Evolutionary conservation across 306 rosid species (phyloP), one percentile per base, ranked within the genome.

Genomic region (Fragaria ananassa): DNA sequence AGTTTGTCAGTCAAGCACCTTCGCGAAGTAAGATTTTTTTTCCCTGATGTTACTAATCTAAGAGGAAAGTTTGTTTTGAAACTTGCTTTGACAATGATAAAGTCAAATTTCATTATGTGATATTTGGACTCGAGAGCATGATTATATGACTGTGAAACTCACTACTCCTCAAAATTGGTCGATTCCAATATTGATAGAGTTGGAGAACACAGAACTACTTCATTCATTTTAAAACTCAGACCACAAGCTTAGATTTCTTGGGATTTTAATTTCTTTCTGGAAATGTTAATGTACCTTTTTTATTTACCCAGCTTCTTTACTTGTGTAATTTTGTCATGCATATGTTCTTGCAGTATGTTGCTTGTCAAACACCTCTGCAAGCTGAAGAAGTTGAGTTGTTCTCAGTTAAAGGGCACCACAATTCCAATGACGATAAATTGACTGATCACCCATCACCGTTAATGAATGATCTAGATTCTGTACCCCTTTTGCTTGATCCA

Each of bases 331-430:
- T 71, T 37, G 13, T 25, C 53, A 27, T 68, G 50, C 76, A 66
- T 42, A 14, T 76, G 6, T 62, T 74, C 77, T 74, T 31, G 58
- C 85, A 93, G 98, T 88, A 88, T 70, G 83, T 93, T 68, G 89
- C 97, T 74, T 69, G 74, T 42, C 93, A 86, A 73, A 85, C 89
- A 6, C 86, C 85, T 46, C 71, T 93, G 79, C 68, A 79, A 21
- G 93, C 82, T 45, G 96, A 91, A 72, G 97, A 85, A 67, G 82
- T 93, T 49, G 97, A 91, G 83, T 85, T 93, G 75, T 80, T 91
- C 80, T 91, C 86, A 3, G 84, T 87, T 56, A 88, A 87, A 82
- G 85, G 83, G 79, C 72, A 78, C 47, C 18, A 47, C 70, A 68
- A 73, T 62, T 49, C 74, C 25, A 58, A 79, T 58, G n/a, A 76